phyloP scores from a whole-genome alignment of 306 rosid genomes.

The Corylus avellana region DNA sequence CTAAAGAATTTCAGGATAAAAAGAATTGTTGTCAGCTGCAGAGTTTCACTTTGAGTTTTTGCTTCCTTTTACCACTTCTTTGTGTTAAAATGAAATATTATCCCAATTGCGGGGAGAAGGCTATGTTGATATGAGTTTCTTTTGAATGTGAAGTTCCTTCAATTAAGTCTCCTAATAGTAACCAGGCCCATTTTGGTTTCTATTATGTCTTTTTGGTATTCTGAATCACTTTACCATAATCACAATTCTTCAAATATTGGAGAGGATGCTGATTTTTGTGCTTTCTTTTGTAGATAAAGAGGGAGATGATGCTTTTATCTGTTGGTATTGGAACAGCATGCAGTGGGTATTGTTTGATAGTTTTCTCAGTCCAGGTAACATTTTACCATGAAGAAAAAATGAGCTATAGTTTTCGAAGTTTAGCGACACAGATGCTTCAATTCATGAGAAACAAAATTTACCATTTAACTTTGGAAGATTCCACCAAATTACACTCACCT shows the following conservation, averaged over 20 bases:
- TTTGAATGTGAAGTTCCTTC: background rate
- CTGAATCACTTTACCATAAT: background rate
- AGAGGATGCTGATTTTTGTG: constrained; percentile 29
- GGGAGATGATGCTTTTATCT: constrained; percentile 76
- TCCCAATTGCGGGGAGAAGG: background rate
- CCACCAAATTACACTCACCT: no score
- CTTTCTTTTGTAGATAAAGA: constrained; percentile 67
- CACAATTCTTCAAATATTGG: constrained; percentile 10
- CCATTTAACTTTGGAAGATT: no score
- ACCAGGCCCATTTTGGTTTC: background rate
- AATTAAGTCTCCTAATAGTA: background rate
- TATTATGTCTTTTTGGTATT: background rate
- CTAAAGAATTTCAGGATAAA: background rate
- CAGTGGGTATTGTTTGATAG: constrained; percentile 72
- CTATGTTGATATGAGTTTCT: background rate
- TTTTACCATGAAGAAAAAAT: background rate
- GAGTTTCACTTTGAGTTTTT: background rate
- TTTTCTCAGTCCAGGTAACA: constrained; percentile 80
- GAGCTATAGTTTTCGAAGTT: background rate
- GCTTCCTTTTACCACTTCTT: background rate
- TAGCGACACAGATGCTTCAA: background rate
- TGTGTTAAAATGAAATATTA: background rate
- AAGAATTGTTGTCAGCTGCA: background rate
- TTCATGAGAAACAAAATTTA: background rate
- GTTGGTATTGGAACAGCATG: constrained; percentile 83